A percentile compares a stretch with the other conserved stretches of the same genome.
Conservation (phyloP, 2,329 filamentous ascomycete species). For the Xylaria sp. region DNA sequence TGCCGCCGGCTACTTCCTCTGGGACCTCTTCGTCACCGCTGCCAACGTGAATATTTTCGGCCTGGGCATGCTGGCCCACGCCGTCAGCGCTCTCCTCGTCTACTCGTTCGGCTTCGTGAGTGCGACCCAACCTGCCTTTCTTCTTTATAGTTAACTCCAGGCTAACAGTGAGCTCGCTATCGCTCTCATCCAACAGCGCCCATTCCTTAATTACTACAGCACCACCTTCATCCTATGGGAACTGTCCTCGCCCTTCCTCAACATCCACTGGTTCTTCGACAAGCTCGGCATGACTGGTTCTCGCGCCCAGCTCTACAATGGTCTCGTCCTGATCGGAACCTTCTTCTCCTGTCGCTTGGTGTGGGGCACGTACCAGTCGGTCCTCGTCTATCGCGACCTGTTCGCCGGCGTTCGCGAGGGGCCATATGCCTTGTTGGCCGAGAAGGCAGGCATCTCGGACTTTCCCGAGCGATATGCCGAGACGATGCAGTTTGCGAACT, state of each 20-base stretch:
- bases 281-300: slow-evolving; percentile 85
- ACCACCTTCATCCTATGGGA: slow-evolving; percentile 88
- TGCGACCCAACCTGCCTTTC: slow-evolving; percentile 38
- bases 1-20: slow-evolving; percentile 84
- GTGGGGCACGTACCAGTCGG: slow-evolving; percentile 80
- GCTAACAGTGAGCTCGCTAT: slow-evolving; percentile 14
- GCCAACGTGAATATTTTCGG: slow-evolving; percentile 78
- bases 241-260: slow-evolving; percentile 84
- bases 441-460: slow-evolving; percentile 47
- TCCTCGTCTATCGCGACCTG: slow-evolving; percentile 76
- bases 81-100: slow-evolving; percentile 76
- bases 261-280: slow-evolving; percentile 93
- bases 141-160: background rate
- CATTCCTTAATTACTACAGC: slow-evolving; percentile 86
- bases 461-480: slow-evolving; percentile 54
- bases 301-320: slow-evolving; percentile 79
- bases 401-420: slow-evolving; percentile 65
- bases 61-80: slow-evolving; percentile 80
- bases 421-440: slow-evolving; percentile 50
- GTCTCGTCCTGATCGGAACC: slow-evolving; percentile 74
- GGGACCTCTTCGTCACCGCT: slow-evolving; percentile 79
- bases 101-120: slow-evolving; percentile 84
- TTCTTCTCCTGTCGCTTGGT: slow-evolving; percentile 83
- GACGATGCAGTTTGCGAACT: slow-evolving; percentile 62
- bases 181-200: slow-evolving; percentile 64